Percentiles rank a stretch among this genome's conserved stretches.
Conservation (phyloP, 805 yeast genomes). For the Yamadazyma insecticola region DNA sequence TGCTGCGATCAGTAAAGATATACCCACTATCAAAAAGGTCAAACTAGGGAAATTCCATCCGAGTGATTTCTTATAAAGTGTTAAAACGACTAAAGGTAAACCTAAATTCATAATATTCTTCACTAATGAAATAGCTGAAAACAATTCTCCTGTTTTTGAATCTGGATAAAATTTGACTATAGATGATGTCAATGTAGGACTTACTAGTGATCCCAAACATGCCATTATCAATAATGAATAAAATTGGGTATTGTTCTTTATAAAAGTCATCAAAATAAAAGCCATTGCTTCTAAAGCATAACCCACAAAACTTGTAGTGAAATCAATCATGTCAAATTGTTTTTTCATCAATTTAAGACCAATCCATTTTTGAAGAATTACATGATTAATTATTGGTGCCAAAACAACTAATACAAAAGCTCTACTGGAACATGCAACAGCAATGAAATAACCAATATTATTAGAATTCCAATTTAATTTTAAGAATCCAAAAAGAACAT, state of each 20-base stretch:
- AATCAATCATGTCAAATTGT: conserved; percentile 53
- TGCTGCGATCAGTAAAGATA: conserved; percentile 6
- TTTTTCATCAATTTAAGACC: conserved; percentile 28
- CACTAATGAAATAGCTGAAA: conserved; percentile 63
- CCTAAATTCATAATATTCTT: conserved; percentile 46
- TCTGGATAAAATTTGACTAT: conserved; percentile 59
- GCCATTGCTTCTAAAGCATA: conserved; percentile 37
- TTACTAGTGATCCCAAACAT: conserved; percentile 45
- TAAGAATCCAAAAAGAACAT: conserved; percentile 51
- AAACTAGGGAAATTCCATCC: conserved; percentile 24
- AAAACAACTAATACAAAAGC: conserved; percentile 46
- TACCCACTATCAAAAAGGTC: conserved; percentile 19
- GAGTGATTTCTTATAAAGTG: conserved; percentile 38
- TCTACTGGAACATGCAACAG: conserved; percentile 45
- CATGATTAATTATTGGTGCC: conserved; percentile 45
- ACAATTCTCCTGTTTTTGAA: conserved; percentile 61
- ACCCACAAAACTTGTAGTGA: conserved; percentile 30
- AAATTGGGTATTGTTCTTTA: conserved; percentile 23
- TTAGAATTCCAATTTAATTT: conserved; percentile 50
- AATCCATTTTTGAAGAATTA: conserved; percentile 26
- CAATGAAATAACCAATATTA: conserved; percentile 52
- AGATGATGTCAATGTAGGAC: conserved; percentile 58
- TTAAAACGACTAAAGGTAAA: conserved; percentile 46
- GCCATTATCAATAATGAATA: conserved; percentile 32
- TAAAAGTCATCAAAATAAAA: conserved; percentile 27